Percentiles rank a stretch among this genome's conserved stretches.
Conservation (phyloP, 371 early-diverging fungal genomes). For the Synchytrium microbalum region DNA sequence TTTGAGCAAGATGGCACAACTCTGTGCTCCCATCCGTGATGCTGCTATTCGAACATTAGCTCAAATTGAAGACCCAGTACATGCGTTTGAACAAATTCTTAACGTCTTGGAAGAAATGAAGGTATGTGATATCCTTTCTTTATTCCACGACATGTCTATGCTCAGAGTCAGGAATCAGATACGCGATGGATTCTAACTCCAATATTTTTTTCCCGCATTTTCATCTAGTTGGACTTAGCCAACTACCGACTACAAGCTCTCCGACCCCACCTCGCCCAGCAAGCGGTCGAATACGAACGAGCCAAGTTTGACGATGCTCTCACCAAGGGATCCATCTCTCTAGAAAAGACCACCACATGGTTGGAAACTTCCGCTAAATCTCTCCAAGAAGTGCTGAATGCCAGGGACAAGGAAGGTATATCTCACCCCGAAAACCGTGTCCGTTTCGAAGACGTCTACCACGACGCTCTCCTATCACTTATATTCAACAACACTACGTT, state of each 20-base stretch:
- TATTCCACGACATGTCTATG: no score
- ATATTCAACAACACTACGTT: constrained; percentile 35
- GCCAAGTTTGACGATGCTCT: constrained; percentile 47
- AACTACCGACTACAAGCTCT: constrained; percentile 56
- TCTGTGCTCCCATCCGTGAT: constrained; percentile 74
- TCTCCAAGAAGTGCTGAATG: constrained; percentile 32
- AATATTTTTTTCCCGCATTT: no score
- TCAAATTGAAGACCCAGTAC: constrained; percentile 18
- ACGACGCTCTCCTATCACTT: constrained; percentile 55
- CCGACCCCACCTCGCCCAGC: constrained; percentile 52
- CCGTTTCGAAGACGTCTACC: constrained; percentile 46
- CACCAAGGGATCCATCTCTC: constrained; percentile 31
- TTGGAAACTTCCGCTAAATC: constrained; percentile 30
- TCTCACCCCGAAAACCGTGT: constrained; percentile 32
- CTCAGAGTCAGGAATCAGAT: no score
- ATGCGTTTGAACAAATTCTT: constrained; percentile 42
- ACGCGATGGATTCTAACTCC: no score
- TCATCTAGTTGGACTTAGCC: constrained; percentile 54
- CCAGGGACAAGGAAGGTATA: constrained; percentile 58
- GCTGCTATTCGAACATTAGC: constrained; percentile 39
- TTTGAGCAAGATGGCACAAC: constrained; percentile 44
- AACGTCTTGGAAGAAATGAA: constrained; percentile 59
- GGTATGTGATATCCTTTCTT: background rate
- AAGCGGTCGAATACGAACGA: constrained; percentile 65
- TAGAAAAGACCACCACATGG: constrained; percentile 53